Evolutionary conservation across 495 filamentous ascomycete genomes (phyloP), one percentile per base, ranked within the genome.

Genomic region (Hyaloscypha hepaticicola): DNA sequence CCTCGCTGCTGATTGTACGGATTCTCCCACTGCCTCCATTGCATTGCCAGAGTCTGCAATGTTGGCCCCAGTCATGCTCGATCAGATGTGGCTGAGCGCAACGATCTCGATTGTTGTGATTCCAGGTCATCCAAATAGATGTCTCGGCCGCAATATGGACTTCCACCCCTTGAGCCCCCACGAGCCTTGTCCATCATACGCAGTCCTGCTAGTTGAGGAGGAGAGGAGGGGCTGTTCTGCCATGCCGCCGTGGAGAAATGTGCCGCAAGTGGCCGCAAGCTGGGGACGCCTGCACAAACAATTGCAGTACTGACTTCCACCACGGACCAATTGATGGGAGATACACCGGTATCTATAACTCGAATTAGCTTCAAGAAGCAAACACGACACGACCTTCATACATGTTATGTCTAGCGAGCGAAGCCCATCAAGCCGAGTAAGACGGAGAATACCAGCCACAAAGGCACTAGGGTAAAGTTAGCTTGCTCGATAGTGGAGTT

Each of bases 241-340:
- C 55, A 58, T 19, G 55, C 33, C 21, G 14, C 5, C 12, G 55
- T 27, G 14, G 34, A 45, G 25, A 61, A 29, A 2, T 22, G 16
- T n/a, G n/a, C 49, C 3, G 70, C 45, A 0, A 73, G 66, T 3
- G 69, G 72, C 8, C 69, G 61, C 62, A 72, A 66, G n/a, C 65
- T 69, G 0, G 72, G 71, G 4, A 73, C 58, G 12, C 66, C 70
- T 5, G 72, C 67, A 58, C 71, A 74, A 55, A 73, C 69, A 48
- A 73, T 73, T 53, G 70, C 69, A 11, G 70, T 62, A 5, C 62
- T 63, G 58, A 68, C 67, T 52, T 75, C 69, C 1, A 69, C 67
- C 16, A 73, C 59, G 5, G 72, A 70, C 72, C 67, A 72, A 65
- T 72, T 68, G n/a, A 75, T 52, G 25, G 70, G 62, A 0, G 60